These are phyloP conservation scores for Pseudogymnoascus pannorum DNA, from an alignment of 2,329 filamentous ascomycete genomes.

Conservation along the genomic window DNA sequence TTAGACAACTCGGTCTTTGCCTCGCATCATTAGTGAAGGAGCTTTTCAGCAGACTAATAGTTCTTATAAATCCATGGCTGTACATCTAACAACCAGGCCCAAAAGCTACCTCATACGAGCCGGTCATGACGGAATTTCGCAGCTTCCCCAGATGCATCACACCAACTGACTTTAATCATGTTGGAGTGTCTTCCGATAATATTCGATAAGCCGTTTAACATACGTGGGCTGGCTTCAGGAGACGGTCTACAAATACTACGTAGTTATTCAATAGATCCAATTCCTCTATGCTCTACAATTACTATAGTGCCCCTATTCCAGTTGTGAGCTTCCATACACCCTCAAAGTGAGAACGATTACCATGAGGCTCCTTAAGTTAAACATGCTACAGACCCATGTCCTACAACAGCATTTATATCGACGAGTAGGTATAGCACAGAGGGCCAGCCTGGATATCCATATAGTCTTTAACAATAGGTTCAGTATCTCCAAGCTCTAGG, in stretches of 20 bases:
- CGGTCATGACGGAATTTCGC: constrained; percentile 49
- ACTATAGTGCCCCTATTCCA: too few relatives aligned
- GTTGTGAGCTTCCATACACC: too few relatives aligned
- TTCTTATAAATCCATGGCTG: too few relatives aligned
- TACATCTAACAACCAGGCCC: too few relatives aligned
- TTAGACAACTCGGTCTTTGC: too few relatives aligned
- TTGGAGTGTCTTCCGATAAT: constrained; percentile 37
- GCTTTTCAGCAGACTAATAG: too few relatives aligned
- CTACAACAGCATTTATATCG: constrained; percentile 5
- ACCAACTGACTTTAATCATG: background rate
- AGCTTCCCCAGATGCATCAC: constrained; percentile 55
- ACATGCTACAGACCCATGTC: background rate
- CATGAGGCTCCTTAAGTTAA: background rate
- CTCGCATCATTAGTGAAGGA: too few relatives aligned
- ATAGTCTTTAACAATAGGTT: constrained; percentile 7
- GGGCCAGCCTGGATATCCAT: constrained; percentile 9
- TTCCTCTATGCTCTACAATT: too few relatives aligned
- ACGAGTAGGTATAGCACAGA: constrained; percentile 14
- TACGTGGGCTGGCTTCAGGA: too few relatives aligned
- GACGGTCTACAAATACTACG: too few relatives aligned
- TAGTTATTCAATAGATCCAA: too few relatives aligned
- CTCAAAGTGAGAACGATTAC: too few relatives aligned
- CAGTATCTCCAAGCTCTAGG: background rate
- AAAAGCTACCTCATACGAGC: constrained; percentile 50
- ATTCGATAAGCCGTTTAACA: constrained; percentile 24